phyloP scores from a whole-genome alignment of 192 early-diverging fungal species.

The Podochytrium sp. region DNA sequence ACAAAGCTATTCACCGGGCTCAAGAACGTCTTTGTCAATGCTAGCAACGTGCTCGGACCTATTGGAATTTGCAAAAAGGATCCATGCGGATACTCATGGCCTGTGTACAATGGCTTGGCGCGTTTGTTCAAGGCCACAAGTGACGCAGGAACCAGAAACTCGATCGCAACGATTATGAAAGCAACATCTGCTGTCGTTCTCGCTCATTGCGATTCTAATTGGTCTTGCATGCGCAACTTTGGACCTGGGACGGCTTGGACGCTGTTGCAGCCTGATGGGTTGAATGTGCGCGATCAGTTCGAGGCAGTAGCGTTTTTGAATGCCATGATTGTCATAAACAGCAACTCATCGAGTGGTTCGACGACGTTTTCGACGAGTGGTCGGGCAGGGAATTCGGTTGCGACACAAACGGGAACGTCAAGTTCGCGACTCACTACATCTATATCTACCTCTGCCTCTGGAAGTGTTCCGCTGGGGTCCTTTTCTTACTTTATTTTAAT shows the following conservation, averaged over 20 bases:
- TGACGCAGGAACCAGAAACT: neutral
- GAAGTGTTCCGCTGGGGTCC: too few relatives aligned
- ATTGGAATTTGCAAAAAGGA: neutral
- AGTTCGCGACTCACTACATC: too few relatives aligned
- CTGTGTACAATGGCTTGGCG: slow-evolving; percentile 27
- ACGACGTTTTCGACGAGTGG: too few relatives aligned
- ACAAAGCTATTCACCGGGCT: slow-evolving; percentile 4
- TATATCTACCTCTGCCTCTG: too few relatives aligned
- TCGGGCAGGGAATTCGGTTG: too few relatives aligned
- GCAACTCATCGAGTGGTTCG: too few relatives aligned
- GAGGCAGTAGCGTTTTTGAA: slow-evolving; percentile 28
- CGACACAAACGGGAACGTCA: too few relatives aligned
- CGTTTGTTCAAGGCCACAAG: neutral
- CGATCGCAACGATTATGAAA: neutral
- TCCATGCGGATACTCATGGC: neutral
- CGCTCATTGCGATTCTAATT: neutral
- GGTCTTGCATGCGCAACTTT: neutral
- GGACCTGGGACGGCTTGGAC: neutral
- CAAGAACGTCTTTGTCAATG: neutral
- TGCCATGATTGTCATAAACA: slow-evolving; percentile 3
- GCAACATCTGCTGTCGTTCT: neutral
- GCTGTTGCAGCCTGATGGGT: slow-evolving; percentile 3
- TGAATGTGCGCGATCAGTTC: slow-evolving; percentile 31
- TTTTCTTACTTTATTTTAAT: too few relatives aligned
- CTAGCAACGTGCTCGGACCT: neutral